Evolutionary conservation across 768 basidiomycete species (phyloP).

Genomic region (Podaxis carcinomalis): DNA sequence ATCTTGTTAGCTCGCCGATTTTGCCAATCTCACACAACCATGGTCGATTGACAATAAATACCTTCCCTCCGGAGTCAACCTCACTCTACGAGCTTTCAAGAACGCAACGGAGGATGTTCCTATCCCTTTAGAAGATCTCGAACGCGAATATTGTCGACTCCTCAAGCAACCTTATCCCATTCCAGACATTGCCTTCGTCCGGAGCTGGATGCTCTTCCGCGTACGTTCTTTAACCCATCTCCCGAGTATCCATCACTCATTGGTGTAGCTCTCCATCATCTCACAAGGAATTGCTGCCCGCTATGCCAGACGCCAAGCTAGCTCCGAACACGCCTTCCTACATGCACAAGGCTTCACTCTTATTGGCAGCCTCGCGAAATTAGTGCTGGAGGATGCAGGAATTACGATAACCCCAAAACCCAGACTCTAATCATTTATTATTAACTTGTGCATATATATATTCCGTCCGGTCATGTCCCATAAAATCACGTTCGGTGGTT

Average conservation of each 20-base stretch:
- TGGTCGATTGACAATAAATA: constrained; percentile 58
- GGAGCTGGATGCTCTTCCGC: constrained; percentile 83
- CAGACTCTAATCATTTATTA: constrained; percentile 23
- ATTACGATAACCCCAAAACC: constrained; percentile 24
- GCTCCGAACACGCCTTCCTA: constrained; percentile 68
- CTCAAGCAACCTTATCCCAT: constrained; percentile 71
- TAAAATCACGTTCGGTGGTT: too few species aligned
- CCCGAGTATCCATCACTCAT: background rate
- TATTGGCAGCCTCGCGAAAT: constrained; percentile 60
- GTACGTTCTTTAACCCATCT: constrained; percentile 36
- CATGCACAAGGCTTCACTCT: constrained; percentile 48
- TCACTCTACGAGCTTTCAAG: constrained; percentile 57
- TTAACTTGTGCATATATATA: background rate
- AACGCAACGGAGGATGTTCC: constrained; percentile 52
- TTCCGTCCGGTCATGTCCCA: too few species aligned
- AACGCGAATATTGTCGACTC: constrained; percentile 75
- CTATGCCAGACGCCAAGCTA: constrained; percentile 81
- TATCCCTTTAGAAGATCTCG: constrained; percentile 65
- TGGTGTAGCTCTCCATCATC: constrained; percentile 62
- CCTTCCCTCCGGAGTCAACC: constrained; percentile 24
- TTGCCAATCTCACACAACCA: constrained; percentile 85
- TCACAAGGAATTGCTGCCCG: constrained; percentile 89
- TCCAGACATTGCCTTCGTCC: constrained; percentile 70
- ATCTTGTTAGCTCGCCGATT: constrained; percentile 65
- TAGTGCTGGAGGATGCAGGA: constrained; percentile 53